Base-by-base conservation (phyloP, 768 basidiomycete genomes). In the Phanerochaete carnosa region DNA sequence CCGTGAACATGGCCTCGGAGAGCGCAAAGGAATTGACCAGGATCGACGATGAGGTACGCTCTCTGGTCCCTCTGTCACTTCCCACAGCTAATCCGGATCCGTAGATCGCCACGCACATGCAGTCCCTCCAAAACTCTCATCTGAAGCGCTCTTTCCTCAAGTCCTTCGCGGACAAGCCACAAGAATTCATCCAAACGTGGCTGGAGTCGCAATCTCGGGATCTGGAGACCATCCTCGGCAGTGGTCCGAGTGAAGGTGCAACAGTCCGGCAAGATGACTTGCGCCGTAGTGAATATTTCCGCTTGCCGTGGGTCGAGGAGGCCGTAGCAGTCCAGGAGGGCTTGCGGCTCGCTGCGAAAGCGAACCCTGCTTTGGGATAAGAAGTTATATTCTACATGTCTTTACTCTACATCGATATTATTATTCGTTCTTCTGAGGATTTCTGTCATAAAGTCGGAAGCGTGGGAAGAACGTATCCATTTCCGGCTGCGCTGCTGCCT, bases 121-220 rank as follows among this genome's bases (percentile, higher is more conserved):
- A 95, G 70, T 91, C 90, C 11, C 78, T 96, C 51, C 88, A 94
- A 65, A 94, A 94, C 67, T 84, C 94, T 1, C 88, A 93, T 67
- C 80, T 92, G 64, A 96, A 95, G 73, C 82, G 87, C 25, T 89
- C 91, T 8, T 98, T 98, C 74, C 75, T 98, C 45, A 82, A 86
- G 63, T 84, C 86, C 1, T 97, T 97, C 69, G 85, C 92, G 13
- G 76, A 83, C 0, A 85, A 94, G 52, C 92, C 95, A 8, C 79
- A 86, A 6, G 79, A 80, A 64, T 91, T 98, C 70, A 90, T 95
- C 58, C 89, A 95, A 68, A 89, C 85, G 2, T 97, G 94, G 94
- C 72, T 98, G 19, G 90, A 90, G 66, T 94, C 92, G 1, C 95
- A 98, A 72, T 92, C 94, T 50, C 83, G 93, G 15, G 95, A 98